Conservation (phyloP, 352 stramenopile species). For the Globisporangium uncinulatum region DNA sequence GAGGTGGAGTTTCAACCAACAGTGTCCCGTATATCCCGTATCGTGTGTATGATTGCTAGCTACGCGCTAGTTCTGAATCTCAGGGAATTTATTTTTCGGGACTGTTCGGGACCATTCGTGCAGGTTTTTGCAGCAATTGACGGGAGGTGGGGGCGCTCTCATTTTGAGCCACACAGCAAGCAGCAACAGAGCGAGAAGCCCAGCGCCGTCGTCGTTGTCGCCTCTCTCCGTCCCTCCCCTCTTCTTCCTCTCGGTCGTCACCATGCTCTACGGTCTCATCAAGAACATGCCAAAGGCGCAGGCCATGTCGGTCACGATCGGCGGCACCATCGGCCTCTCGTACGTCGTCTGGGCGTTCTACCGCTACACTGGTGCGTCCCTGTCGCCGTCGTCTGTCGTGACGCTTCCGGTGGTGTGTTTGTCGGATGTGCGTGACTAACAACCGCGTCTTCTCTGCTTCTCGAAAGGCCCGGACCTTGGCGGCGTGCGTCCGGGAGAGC, state of each 20-base stretch:
- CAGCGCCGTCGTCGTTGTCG: no score
- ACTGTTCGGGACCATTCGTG: no score
- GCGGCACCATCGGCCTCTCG: conserved; percentile 31
- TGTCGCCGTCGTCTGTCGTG: neutral
- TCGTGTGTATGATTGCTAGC: no score
- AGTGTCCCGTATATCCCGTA: no score
- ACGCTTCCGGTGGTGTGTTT: neutral
- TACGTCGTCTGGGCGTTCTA: conserved; percentile 40
- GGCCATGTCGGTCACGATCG: conserved; percentile 44
- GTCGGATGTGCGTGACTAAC: conserved; percentile 2
- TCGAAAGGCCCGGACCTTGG: conserved; percentile 53
- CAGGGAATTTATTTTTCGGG: no score
- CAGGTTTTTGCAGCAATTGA: no score
- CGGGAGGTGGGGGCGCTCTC: no score
- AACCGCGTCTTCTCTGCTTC: neutral
- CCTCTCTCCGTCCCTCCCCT: no score
- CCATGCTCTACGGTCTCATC: conserved; percentile 57
- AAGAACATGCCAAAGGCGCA: conserved; percentile 65
- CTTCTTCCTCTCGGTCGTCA: conserved; percentile 3
- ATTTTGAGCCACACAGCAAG: no score
- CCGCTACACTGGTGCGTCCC: conserved; percentile 57
- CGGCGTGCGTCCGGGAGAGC: conserved; percentile 36
- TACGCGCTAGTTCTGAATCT: no score
- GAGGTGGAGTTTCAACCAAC: no score
- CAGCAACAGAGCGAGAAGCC: no score